Evolutionary conservation across 768 basidiomycete genomes (phyloP).

Genomic region (Agrocybe praecox): DNA sequence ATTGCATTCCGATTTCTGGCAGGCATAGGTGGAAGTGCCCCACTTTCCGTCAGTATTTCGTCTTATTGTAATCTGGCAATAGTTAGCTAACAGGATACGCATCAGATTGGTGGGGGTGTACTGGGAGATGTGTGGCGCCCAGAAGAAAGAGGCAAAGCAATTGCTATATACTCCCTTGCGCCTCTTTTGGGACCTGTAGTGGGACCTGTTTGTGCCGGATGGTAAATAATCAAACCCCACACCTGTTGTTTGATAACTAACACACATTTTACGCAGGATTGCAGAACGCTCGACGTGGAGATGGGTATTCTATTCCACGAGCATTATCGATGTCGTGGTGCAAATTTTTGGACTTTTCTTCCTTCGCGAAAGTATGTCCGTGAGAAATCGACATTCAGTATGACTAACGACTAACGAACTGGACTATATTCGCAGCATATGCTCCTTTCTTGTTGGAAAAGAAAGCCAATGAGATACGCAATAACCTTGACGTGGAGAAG

Average conservation of each 20-base stretch:
- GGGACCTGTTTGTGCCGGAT: slow-evolving; percentile 65
- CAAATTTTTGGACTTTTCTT: slow-evolving; percentile 58
- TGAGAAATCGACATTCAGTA: background rate
- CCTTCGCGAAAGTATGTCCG: slow-evolving; percentile 61
- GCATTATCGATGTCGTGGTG: slow-evolving; percentile 54
- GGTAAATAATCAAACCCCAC: slow-evolving; percentile 30
- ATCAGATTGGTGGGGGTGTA: slow-evolving; percentile 62
- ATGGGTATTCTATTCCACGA: slow-evolving; percentile 78
- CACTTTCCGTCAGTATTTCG: slow-evolving; percentile 54
- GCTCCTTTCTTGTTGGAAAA: slow-evolving; percentile 46
- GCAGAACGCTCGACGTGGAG: slow-evolving; percentile 67
- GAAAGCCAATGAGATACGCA: slow-evolving; percentile 51
- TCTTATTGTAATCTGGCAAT: slow-evolving; percentile 13
- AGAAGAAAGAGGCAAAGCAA: slow-evolving; percentile 65
- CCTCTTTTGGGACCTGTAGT: slow-evolving; percentile 68
- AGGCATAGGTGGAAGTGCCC: slow-evolving; percentile 75
- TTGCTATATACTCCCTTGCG: slow-evolving; percentile 65
- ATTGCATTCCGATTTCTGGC: slow-evolving; percentile 71
- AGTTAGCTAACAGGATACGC: background rate
- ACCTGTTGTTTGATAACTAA: background rate
- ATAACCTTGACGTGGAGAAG: slow-evolving; percentile 51
- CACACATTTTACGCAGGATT: slow-evolving; percentile 38
- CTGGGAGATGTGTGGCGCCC: slow-evolving; percentile 62
- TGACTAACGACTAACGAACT: background rate
- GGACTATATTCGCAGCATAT: slow-evolving; percentile 33